phyloP scores from a whole-genome alignment of 2,329 filamentous ascomycete genomes.

The Pyrenochaeta sp. region DNA sequence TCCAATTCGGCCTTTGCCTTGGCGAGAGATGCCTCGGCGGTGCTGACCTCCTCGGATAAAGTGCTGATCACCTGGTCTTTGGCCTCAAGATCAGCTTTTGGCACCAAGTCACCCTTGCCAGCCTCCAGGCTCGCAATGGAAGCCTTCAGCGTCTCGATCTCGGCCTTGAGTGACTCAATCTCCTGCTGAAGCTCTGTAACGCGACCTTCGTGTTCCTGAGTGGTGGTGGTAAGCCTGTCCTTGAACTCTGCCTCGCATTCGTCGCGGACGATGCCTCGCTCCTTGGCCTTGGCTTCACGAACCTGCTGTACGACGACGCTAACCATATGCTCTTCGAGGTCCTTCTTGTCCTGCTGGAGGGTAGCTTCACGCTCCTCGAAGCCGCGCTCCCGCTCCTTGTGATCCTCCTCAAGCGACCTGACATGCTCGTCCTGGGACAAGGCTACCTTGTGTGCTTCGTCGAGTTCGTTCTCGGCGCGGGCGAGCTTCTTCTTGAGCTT shows the following conservation, averaged over 20 bases:
- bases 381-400: conserved; percentile 39
- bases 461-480: conserved; percentile 38
- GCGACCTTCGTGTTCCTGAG: conserved; percentile 26
- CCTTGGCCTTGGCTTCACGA: conserved; percentile 48
- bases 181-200: conserved; percentile 35
- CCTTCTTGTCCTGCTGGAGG: conserved; percentile 47
- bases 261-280: conserved; percentile 44
- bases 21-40: conserved; percentile 20
- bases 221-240: conserved; percentile 30
- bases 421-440: conserved; percentile 38
- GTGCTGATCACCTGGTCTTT: conserved; percentile 39
- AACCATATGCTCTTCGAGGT: conserved; percentile 52
- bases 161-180: conserved; percentile 36
- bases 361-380: conserved; percentile 41
- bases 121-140: conserved; percentile 31
- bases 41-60: conserved; percentile 22
- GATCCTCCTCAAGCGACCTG: conserved; percentile 40
- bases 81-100: conserved; percentile 34
- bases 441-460: conserved; percentile 42
- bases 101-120: conserved; percentile 20
- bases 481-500: conserved; percentile 44
- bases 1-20: conserved; percentile 29
- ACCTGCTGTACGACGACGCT: conserved; percentile 52
- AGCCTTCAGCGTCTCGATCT: conserved; percentile 39
- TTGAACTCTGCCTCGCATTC: conserved; percentile 45